Base-by-base conservation (phyloP, 1,284 basidiomycete genomes). In the Malassezia restricta region DNA sequence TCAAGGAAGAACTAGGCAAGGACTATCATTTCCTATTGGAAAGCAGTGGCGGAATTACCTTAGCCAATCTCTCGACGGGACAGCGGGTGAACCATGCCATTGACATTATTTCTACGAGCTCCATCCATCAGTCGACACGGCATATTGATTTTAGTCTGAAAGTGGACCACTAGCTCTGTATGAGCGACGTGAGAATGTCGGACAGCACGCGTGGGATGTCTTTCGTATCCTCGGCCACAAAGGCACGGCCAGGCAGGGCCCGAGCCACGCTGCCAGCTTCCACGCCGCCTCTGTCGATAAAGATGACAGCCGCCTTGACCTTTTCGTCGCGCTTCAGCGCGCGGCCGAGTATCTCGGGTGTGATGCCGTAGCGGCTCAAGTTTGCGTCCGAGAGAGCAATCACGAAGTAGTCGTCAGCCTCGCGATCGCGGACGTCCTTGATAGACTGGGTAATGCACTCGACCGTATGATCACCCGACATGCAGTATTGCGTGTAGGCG, bases 331-430 rank as follows among this genome's bases (percentile, higher is more conserved):
- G 46, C 5, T 58, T 51, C 30, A 73, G 58, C 5, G 61, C 58
- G n/a, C 54, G 42, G 15, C 54, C 59, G 17, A 73, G 58, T 12
- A 49, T 33, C 9, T 59, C 51, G 11, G 60, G 45, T 1, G 66
- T 67, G 59, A 75, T 75, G 33, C 61, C 62, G 57, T 75, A 75
- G 12, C 74, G 57, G 5, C 55, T 52, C 40, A 75, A 64, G 51
- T 75, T 73, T 30, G 74, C 74, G 50, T 75, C 74, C 12, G 64
- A 65, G 24, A 75, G 54, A 8, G 65, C 74, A 51, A 75, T 68
- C 45, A 75, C 72, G 59, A 75, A 73, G 59, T 67, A 69, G 49
- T 75, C 74, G 58, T 75, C 70, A 52, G 64, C 66, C 7, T 54
- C 59, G 14, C 43, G 49, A 20, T 38, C 35, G n/a, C 57, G 55